Base-by-base conservation (phyloP, 768 basidiomycete species). In the Phaffia tasmanica region DNA sequence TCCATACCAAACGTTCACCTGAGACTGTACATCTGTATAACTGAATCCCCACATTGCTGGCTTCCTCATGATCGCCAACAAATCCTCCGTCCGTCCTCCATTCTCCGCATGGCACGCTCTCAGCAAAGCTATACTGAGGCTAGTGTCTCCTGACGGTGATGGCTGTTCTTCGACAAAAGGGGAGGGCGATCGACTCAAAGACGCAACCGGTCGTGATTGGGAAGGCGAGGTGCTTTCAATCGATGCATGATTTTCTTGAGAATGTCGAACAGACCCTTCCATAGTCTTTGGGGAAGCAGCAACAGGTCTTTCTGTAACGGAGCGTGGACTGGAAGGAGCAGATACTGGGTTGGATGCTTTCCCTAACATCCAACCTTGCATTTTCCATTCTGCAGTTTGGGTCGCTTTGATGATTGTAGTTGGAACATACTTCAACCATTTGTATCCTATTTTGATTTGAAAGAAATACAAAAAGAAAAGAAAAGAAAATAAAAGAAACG, bases 291-390 rank as follows among this genome's bases (percentile, higher is more conserved):
- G 11, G 11, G 35, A 4, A 42, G 35, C 6, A 42, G 35, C 4
- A 42, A 42, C 35, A 11, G 35, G 35, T 5, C 35, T 42, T 11
- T 42, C 35, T 29, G 59, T 18, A n/a, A n/a, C 21, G 50, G 53
- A 53, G 46, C 30, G 50, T 35, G 50, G 46, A 47, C n/a, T 29
- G 27, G 55, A 29, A 30, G 16, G 55, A 53, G 3, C 60, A 35
- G 65, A 54, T 29, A 18, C 25, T 46, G 57, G 58, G 3, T 60
- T 35, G 5, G 92, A 93, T 21, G 90, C 89, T 73, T 97, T 97
- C 70, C 94, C 95, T 35, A 99, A 83, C 85, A 89, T 89, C 89
- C 93, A 98, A 0, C 89, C 88, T 73, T 95, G 91, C 55, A 98
- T 80, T 76, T 87, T 90, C 92, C 92, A 97, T 74, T 99, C 94